These are phyloP conservation scores for Xylaria sp. DNA, from an alignment of 2,329 filamentous ascomycete genomes.

Conservation along the genomic window DNA sequence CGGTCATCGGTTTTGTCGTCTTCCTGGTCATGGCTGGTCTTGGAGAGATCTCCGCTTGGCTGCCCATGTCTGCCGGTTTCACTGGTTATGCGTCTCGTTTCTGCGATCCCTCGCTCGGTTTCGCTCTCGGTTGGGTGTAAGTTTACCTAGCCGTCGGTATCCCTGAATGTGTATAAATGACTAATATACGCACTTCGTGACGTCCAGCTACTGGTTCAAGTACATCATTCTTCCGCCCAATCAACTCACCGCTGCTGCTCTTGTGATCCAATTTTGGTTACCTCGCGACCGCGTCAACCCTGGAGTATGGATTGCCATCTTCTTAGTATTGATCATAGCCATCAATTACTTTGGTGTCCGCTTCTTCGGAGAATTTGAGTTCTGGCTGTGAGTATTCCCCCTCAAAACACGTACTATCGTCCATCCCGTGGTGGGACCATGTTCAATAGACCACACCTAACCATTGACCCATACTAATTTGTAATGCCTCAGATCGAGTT, in stretches of 20 bases:
- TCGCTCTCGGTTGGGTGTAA: slow-evolving; percentile 78
- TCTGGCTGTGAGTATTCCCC: slow-evolving; percentile 59
- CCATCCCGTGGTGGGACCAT: neutral
- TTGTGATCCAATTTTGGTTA: slow-evolving; percentile 85
- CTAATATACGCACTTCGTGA: slow-evolving; percentile 36
- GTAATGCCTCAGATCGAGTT: slow-evolving; percentile 56
- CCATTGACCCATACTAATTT: slow-evolving; percentile 10
- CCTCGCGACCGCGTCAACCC: slow-evolving; percentile 74
- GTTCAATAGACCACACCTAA: neutral
- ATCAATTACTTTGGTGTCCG: slow-evolving; percentile 78
- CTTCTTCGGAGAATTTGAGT: slow-evolving; percentile 74
- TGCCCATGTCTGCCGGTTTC: slow-evolving; percentile 82
- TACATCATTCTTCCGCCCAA: slow-evolving; percentile 90
- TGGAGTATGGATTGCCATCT: slow-evolving; percentile 81
- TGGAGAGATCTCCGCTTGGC: slow-evolving; percentile 86
- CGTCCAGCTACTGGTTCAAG: slow-evolving; percentile 71
- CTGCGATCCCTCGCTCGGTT: slow-evolving; percentile 83
- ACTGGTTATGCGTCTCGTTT: slow-evolving; percentile 84
- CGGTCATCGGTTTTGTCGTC: slow-evolving; percentile 75
- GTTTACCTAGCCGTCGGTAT: slow-evolving; percentile 42
- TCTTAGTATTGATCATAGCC: slow-evolving; percentile 69
- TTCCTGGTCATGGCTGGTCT: slow-evolving; percentile 85
- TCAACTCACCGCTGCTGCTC: slow-evolving; percentile 81
- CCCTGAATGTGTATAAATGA: neutral
- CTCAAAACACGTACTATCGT: neutral